Base-by-base conservation (phyloP, 1,284 basidiomycete species). In the Cutaneotrichosporon sp. region DNA sequence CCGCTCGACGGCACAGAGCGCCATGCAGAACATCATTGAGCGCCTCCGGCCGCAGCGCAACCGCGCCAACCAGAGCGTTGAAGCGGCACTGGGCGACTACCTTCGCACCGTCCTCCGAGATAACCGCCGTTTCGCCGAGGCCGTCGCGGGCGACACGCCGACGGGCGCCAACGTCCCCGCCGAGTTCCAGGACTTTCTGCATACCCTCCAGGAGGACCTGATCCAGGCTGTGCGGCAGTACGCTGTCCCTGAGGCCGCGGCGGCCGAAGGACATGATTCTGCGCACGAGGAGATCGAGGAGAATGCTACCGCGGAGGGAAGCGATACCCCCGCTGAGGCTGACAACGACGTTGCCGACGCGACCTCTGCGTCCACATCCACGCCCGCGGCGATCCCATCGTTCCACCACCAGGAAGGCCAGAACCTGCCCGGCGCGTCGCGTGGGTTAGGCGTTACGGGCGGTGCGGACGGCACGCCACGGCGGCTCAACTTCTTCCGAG, bases 401-500 rank as follows among this genome's bases (percentile, higher is more conserved):
- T 69, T 67, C 58, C 68, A 72, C 49, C 49, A 38, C 42, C 70
- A 72, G 48, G 45, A 55, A 0, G 65, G 65, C 1, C 70, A 72
- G 53, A 68, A 63, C 50, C 40, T 56, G 5, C 60, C 62, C 1
- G 45, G 48, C 17, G 30, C 34, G 2, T 26, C 26, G 5, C 41
- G 34, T 4, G 43, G 39, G 9, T 46, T 49, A 1, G 66, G 65
- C 37, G 65, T 70, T 15, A 55, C 59, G 0, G 66, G 64, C 8
- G 67, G 66, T 12, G 37, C 39, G 1, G 61, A 67, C 15, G 66
- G 66, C 35, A 43, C 52, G 8, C 66, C 70, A 0, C 60, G 69
- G 13, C 60, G 65, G n/a, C 64, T 75, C 48, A 75, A 73, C 60
- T 73, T 75, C 51, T 75, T 75, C 70, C 65, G 73, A n/a, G 71